phyloP scores from a whole-genome alignment of 768 basidiomycete genomes.

The Hygrocybe punicea region DNA sequence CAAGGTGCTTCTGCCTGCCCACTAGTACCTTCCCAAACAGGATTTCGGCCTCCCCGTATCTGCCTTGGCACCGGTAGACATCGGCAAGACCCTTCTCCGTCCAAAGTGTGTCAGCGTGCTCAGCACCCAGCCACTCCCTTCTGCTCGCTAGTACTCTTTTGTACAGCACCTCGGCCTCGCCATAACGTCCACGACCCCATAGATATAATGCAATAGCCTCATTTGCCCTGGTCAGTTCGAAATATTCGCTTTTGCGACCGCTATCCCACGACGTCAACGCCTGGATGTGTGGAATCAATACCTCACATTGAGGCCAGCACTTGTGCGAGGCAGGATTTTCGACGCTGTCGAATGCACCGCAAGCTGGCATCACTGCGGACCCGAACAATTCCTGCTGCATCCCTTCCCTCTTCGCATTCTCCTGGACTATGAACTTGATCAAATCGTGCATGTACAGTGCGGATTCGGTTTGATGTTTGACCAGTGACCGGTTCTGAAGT shows the following conservation, averaged over 20 bases:
- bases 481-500: not conserved
- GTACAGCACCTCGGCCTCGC: no score
- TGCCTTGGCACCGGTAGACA: not conserved
- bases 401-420: not conserved
- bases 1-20: not conserved
- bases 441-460: not conserved
- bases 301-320: not conserved
- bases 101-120: not conserved
- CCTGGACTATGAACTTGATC: not conserved
- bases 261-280: not conserved
- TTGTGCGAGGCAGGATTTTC: not conserved
- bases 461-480: not conserved
- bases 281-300: not conserved
- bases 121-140: not conserved
- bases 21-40: not conserved
- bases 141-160: conserved; percentile 8
- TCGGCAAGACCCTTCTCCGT: not conserved
- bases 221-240: not conserved
- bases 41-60: not conserved
- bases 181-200: no score
- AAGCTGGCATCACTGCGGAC: not conserved
- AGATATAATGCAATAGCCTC: no score
- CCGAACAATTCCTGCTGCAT: not conserved
- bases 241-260: not conserved
- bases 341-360: not conserved